Conservation (phyloP, 768 basidiomycete genomes). For the Mycena filopes region DNA sequence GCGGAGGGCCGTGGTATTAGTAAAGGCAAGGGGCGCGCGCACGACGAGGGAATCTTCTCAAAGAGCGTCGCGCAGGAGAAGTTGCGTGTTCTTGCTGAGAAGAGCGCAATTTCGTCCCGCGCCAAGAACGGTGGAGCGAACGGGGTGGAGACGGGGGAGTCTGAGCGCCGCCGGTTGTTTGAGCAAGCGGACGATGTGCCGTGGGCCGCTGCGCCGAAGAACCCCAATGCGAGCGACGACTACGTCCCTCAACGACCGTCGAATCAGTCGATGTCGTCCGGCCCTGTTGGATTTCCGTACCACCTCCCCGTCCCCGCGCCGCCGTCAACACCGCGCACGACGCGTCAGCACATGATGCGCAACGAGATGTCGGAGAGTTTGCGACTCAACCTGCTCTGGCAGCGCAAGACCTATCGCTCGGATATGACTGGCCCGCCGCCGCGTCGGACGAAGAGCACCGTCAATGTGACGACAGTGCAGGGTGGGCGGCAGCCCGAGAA, state of each 20-base stretch:
- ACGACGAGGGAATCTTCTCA: constrained; percentile 58
- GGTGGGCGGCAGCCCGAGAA: constrained; percentile 22
- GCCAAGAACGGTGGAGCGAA: constrained; percentile 16
- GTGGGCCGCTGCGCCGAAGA: constrained; percentile 16
- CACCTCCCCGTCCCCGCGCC: constrained; percentile 73
- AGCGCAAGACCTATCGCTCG: constrained; percentile 70
- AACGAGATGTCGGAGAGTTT: constrained; percentile 89
- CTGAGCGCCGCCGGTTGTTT: constrained; percentile 26
- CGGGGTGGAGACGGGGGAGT: constrained; percentile 4
- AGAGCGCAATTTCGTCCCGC: constrained; percentile 45
- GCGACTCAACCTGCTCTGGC: constrained; percentile 84
- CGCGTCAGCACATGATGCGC: constrained; percentile 83
- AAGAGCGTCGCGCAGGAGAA: constrained; percentile 77
- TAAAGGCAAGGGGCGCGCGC: constrained; percentile 21
- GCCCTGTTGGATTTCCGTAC: constrained; percentile 74
- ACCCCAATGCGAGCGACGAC: constrained; percentile 11
- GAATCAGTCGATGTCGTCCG: constrained; percentile 54
- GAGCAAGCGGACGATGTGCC: constrained; percentile 25
- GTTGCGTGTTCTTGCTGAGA: constrained; percentile 65
- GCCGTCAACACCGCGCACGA: constrained; percentile 88
- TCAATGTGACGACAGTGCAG: constrained; percentile 20
- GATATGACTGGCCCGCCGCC: constrained; percentile 50
- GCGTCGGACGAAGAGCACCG: constrained; percentile 33
- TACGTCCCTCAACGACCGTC: constrained; percentile 28
- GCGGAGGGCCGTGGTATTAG: constrained; percentile 27